A percentile compares a stretch with the other conserved stretches of the same genome.
phyloP scores from a whole-genome alignment of 2,329 filamentous ascomycete species.

The Sclerotiophoma versabilis region DNA sequence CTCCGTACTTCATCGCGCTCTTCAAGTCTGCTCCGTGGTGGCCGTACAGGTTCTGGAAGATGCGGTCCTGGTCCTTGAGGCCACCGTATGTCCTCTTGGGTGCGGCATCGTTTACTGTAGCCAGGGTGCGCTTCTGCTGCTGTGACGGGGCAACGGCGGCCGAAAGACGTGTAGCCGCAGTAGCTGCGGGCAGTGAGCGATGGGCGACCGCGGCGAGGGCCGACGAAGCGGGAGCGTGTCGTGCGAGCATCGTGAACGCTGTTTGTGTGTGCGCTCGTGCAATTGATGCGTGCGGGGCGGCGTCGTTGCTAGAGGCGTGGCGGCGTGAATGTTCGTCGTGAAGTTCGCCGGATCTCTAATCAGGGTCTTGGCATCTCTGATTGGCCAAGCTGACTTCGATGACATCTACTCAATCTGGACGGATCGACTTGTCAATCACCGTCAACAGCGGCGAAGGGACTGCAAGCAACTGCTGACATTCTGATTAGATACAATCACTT shows the following conservation, averaged over 20 bases:
- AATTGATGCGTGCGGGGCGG: constrained; percentile 48
- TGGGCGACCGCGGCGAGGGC: constrained; percentile 51
- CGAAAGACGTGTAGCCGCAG: constrained; percentile 48
- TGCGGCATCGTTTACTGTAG: constrained; percentile 60
- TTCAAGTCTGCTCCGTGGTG: constrained; percentile 91
- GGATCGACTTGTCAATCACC: constrained; percentile 8
- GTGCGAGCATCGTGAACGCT: constrained; percentile 50
- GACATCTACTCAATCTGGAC: constrained; percentile 16
- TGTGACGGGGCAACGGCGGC: constrained; percentile 50
- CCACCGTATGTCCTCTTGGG: constrained; percentile 78
- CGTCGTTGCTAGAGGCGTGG: constrained; percentile 40
- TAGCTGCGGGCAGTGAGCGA: constrained; percentile 51
- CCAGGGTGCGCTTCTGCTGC: constrained; percentile 71
- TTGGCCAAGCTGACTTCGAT: constrained; percentile 15
- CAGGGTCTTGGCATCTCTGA: constrained; percentile 21
- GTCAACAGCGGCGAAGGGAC: constrained; percentile 2
- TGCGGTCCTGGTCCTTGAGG: constrained; percentile 94
- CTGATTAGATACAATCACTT: neutral
- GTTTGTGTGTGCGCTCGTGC: constrained; percentile 36
- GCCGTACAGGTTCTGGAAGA: constrained; percentile 98
- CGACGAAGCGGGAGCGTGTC: constrained; percentile 50
- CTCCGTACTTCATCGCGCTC: constrained; percentile 95
- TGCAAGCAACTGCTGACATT: neutral
- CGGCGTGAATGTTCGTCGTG: constrained; percentile 29
- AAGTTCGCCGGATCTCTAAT: constrained; percentile 29